phyloP scores from a whole-genome alignment of 352 stramenopile genomes.

The Pythium phragmitis region DNA sequence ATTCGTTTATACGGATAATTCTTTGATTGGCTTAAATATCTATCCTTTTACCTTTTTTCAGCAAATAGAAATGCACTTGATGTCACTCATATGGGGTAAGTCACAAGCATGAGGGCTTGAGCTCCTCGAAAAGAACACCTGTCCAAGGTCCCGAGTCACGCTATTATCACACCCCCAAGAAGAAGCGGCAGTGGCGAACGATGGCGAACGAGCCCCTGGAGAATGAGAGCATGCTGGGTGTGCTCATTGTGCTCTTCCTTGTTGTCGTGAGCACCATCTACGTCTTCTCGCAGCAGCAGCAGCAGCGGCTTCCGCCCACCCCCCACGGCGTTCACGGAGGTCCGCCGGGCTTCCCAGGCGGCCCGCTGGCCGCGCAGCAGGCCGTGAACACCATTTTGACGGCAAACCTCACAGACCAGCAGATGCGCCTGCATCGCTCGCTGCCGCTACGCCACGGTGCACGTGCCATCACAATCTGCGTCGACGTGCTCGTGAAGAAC shows the following conservation, averaged over 20 bases:
- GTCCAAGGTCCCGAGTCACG: slow-evolving; percentile 7
- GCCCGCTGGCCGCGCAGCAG: slow-evolving; percentile 9
- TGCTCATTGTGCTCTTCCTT: slow-evolving; percentile 69
- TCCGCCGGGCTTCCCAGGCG: neutral
- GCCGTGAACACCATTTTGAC: slow-evolving; percentile 39
- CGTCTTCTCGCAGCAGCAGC: slow-evolving; percentile 56
- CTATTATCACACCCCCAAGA: neutral
- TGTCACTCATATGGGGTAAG: slow-evolving; percentile 6
- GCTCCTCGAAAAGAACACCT: slow-evolving; percentile 1
- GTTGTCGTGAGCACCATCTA: slow-evolving; percentile 75
- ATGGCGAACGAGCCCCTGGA: slow-evolving; percentile 47
- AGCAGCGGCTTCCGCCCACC: slow-evolving; percentile 30
- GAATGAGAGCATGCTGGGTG: slow-evolving; percentile 67
- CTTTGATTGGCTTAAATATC: slow-evolving; percentile 8
- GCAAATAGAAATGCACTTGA: slow-evolving; percentile 9
- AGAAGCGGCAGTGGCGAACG: neutral
- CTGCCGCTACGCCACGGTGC: slow-evolving; percentile 64
- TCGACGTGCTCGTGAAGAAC: slow-evolving; percentile 43
- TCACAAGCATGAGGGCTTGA: slow-evolving; percentile 1
- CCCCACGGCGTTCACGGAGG: neutral
- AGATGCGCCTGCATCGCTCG: slow-evolving; percentile 53
- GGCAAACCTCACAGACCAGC: slow-evolving; percentile 41
- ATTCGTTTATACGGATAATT: no score
- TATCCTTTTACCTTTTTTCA: neutral
- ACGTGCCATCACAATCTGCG: slow-evolving; percentile 66